A percentile compares a stretch with the other conserved stretches of the same genome.
Evolutionary conservation across 352 stramenopile genomes (phyloP).

Genomic region (Globisporangium solare): DNA sequence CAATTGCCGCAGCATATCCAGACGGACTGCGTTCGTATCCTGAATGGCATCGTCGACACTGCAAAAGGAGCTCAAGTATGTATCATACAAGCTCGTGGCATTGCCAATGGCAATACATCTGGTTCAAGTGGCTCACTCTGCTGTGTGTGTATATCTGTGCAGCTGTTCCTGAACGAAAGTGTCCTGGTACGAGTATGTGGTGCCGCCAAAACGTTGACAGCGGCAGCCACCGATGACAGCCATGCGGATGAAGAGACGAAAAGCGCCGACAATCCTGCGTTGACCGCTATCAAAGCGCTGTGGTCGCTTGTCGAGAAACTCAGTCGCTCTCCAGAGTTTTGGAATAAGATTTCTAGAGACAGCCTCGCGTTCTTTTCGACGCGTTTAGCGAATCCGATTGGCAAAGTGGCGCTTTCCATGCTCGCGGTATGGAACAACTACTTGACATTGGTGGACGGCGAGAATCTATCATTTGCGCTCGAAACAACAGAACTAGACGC

Average conservation of each 20-base stretch:
- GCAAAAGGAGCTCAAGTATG: slow-evolving; percentile 43
- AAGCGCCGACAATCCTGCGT: slow-evolving; percentile 3
- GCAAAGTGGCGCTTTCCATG: slow-evolving; percentile 31
- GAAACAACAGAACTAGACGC: slow-evolving; percentile 52
- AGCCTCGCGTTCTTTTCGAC: slow-evolving; percentile 70
- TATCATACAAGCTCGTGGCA: not conserved
- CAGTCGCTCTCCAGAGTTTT: slow-evolving; percentile 32
- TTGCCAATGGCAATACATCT: too few relatives aligned
- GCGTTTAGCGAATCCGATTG: slow-evolving; percentile 37
- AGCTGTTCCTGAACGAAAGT: slow-evolving; percentile 43
- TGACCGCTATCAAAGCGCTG: slow-evolving; percentile 21
- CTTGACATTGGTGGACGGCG: slow-evolving; percentile 44
- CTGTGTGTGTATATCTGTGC: slow-evolving; percentile 16
- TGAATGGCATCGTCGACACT: slow-evolving; percentile 36
- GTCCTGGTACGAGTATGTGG: slow-evolving; percentile 41
- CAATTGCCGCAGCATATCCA: slow-evolving; percentile 21
- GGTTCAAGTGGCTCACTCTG: not conserved
- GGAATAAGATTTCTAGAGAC: slow-evolving; percentile 37
- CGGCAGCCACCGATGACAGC: slow-evolving; percentile 4
- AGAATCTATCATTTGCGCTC: slow-evolving; percentile 34
- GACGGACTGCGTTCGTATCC: slow-evolving; percentile 50
- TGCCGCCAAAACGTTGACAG: slow-evolving; percentile 36
- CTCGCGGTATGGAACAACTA: slow-evolving; percentile 55
- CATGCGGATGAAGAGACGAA: slow-evolving; percentile 17
- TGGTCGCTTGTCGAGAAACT: slow-evolving; percentile 49